Evolutionary conservation across 768 basidiomycete species (phyloP), one percentile per base, ranked within the genome.

Genomic region (Cystofilobasidium macerans): DNA sequence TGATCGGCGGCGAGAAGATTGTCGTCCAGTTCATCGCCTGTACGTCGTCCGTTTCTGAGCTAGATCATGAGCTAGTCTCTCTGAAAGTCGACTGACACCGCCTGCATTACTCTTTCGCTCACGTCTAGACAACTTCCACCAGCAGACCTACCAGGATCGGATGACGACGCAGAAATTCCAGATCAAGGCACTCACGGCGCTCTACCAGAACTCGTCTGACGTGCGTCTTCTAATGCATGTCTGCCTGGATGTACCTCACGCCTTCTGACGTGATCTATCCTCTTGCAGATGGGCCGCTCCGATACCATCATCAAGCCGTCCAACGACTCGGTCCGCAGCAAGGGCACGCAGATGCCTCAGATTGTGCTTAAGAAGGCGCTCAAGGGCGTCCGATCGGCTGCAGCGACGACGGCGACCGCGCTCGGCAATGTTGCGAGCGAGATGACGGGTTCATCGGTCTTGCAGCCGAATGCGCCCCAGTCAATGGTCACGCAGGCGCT

Each of bases 1-100:
- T 90, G 30, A 81, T 92, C 8, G 79, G 87, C 14, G 85, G 82
- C 62, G 89, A 92, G 75, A 95, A 95, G 73, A 82, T 92, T 67
- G 75, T 86, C 18, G 87, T 95, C 57, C 91, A 93, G 74, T 84
- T 84, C 79, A 90, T 94, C 54, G 76, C 76, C 38, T 75, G 67
- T 66, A 69, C 66, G 38, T 32, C 32, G 6, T 33, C 24, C 28
- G 36, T 12, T 68, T 24, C 33, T 12, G 13, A 1, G 7, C 48
- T 58, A 62, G 47, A 62, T 32, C 8, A 7, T 40, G 45, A 14
- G 42, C 7, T 1, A 18, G 30, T 3, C 32, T 57, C 20, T 22
- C 42, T 1, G 3, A 9, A 6, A 28, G 6, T 2, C 42, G 24
- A 9, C 42, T 61, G 59, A 40, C 36, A 20, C 32, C 57, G 28